Evolutionary conservation across 768 basidiomycete species (phyloP).

Genomic region (Collybia sordida): DNA sequence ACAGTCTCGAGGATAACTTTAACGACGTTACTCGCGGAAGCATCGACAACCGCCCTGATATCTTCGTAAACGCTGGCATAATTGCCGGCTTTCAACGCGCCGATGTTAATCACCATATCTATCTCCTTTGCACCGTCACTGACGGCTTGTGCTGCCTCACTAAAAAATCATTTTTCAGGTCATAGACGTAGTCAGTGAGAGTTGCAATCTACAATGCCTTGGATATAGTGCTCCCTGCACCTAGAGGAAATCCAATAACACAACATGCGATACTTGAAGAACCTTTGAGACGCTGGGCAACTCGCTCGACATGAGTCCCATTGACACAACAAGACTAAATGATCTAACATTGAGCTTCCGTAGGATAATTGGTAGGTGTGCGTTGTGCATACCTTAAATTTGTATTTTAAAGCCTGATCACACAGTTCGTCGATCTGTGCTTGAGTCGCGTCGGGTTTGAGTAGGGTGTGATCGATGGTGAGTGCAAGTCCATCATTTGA

Average conservation of each 20-base stretch:
- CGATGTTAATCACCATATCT: constrained; percentile 52
- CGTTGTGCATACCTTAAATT: constrained; percentile 41
- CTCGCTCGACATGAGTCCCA: constrained; percentile 41
- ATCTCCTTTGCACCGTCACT: constrained; percentile 48
- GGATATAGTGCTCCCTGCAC: constrained; percentile 39
- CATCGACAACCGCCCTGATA: constrained; percentile 36
- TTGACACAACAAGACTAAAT: constrained; percentile 53
- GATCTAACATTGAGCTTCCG: background rate
- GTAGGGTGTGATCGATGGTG: constrained; percentile 48
- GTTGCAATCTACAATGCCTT: constrained; percentile 42
- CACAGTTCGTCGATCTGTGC: constrained; percentile 46
- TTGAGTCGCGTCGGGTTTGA: constrained; percentile 48
- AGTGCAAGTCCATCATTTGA: constrained; percentile 31
- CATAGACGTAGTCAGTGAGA: background rate
- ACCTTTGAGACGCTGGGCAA: constrained; percentile 35
- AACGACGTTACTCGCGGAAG: constrained; percentile 32
- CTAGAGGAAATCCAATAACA: constrained; percentile 53
- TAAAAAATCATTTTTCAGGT: constrained; percentile 11
- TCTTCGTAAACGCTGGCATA: constrained; percentile 38
- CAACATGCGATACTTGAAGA: constrained; percentile 41
- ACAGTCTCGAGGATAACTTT: constrained; percentile 56
- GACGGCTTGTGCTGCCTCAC: constrained; percentile 47
- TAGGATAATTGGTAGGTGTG: background rate
- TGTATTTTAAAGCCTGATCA: constrained; percentile 44
- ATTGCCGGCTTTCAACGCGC: constrained; percentile 38